Evolutionary conservation across 805 yeast species (phyloP).

Genomic region (Cephaloascus fragrans): DNA sequence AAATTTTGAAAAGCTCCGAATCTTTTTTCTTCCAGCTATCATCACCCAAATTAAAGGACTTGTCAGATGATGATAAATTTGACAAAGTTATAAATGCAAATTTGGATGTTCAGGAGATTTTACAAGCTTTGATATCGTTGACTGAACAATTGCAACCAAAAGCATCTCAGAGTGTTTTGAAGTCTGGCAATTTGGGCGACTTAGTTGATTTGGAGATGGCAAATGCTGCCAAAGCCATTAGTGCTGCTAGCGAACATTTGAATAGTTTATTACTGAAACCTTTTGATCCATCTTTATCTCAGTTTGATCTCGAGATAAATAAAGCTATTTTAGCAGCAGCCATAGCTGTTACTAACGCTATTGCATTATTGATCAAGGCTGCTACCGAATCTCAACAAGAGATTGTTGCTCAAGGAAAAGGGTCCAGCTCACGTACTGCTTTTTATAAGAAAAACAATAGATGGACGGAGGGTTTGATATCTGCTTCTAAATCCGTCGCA

Average conservation of each 20-base stretch:
- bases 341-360: slow-evolving; percentile 69
- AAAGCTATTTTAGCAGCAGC: slow-evolving; percentile 74
- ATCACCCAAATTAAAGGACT: slow-evolving; percentile 38
- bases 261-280: slow-evolving; percentile 37
- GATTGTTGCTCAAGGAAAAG: slow-evolving; percentile 64
- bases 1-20: slow-evolving; percentile 52
- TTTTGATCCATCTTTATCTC: slow-evolving; percentile 39
- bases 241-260: slow-evolving; percentile 54
- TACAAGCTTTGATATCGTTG: slow-evolving; percentile 47
- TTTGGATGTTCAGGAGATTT: slow-evolving; percentile 58
- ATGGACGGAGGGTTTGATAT: slow-evolving; percentile 90
- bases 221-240: slow-evolving; percentile 62
- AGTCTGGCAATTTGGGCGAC: slow-evolving; percentile 52
- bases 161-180: slow-evolving; percentile 12
- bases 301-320: slow-evolving; percentile 58
- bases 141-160: slow-evolving; percentile 49
- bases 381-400: slow-evolving; percentile 78
- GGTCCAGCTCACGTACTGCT: slow-evolving; percentile 55
- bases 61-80: slow-evolving; percentile 54
- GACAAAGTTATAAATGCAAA: slow-evolving; percentile 73
- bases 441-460: slow-evolving; percentile 81
- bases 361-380: slow-evolving; percentile 59
- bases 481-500: slow-evolving; percentile 85
- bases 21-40: slow-evolving; percentile 50
- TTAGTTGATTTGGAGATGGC: slow-evolving; percentile 67